Base-by-base conservation (phyloP, 75 land plant genomes). In the Cunninghamia lanceolata region DNA sequence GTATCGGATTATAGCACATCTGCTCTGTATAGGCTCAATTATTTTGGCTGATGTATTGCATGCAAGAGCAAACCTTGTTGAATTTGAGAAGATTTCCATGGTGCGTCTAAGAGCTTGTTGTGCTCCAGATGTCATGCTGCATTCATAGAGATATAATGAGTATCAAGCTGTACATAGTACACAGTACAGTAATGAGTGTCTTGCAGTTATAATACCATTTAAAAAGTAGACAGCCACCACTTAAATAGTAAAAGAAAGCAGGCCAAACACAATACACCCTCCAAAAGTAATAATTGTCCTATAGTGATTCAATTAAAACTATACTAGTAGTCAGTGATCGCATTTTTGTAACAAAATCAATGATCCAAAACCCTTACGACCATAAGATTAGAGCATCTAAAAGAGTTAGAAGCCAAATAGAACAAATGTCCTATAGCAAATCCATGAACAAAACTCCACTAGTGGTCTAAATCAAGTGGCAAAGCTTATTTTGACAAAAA, bases 1-100 rank as follows among this genome's bases (percentile, higher is more conserved):
- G 91, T 94, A 98, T 63, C 99, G 94, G 45, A 98, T 99, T 85
- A 98, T 91, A 30, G 99, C 99, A 90, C 99, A 98, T 86, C 99
- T 90, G 84, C 99, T 98, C 94, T 98, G 99, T 79, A 98, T 98
- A 19, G 99, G 99, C 90, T 98, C 99, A 86, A 98, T 98, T 47
- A 98, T 95, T 89, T 98, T 95, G 4, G 99, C 91, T 14, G 99
- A 98, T 9, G 95, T 92, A 86, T 98, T 98, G 88, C 99, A 98
- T n/a, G 99, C 99, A 85, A 98, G 91, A 40, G 96, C 99, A 93
- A 98, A 98, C 35, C 99, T 94, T n/a, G 99, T 98, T n/a, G 99
- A 88, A 82, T 94, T 97, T 53, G 99, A 97, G 84, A 94, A 98
- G 50, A 98, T 98, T 89, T 98, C 99, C 99, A 98, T 98, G 82